Evolutionary conservation across 371 early-diverging fungal genomes (phyloP), one percentile per base, ranked within the genome.

Genomic region (Rhizomucor miehei): DNA sequence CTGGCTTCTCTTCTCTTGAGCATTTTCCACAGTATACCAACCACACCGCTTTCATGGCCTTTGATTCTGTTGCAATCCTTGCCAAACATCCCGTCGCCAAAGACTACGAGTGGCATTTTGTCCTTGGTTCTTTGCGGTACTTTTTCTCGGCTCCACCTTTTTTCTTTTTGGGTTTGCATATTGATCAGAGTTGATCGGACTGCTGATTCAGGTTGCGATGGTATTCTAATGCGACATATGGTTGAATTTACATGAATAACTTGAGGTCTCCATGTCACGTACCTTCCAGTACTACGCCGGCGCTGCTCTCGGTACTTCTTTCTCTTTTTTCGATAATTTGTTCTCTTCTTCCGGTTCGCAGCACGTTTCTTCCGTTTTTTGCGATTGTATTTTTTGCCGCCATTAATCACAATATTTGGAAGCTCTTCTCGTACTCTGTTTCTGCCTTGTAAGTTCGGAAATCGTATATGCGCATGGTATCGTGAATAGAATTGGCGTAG

Each of bases 61-160:
- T 52, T 52, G 35, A 29, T 17, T 8, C 29, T 25, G 19, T 20
- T 39, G 13, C 12, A 9, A 41, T 40, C 24, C 17, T 52, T 52
- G 24, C 52, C 44, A 41, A 44, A 43, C 44, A 52, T 52, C 10
- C 52, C 43, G 14, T 13, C 44, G n/a, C 52, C 52, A 44, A 52
- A 52, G 11, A 52, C 52, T 14, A 52, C 9, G 20, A 52, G 40
- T 3, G 52, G 52, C 52, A 52, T 52, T 37, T 37, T 50, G 12
- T 37, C 51, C 25, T 50, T 19, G 38, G 25, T 50, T 16, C 21
- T 8, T 19, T 21, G 39, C 21, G 21, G 8, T 14, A 37, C 13
- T n/a, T 50, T 35, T 6, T 29, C 17, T 19, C 19, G 16, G 13
- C 38, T 50, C 51, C 51, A 50, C 17, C 4, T 35, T 21, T 38